Evolutionary conservation across 805 yeast species (phyloP), one percentile per base, ranked within the genome.

Genomic region (Candida lessepsii): DNA sequence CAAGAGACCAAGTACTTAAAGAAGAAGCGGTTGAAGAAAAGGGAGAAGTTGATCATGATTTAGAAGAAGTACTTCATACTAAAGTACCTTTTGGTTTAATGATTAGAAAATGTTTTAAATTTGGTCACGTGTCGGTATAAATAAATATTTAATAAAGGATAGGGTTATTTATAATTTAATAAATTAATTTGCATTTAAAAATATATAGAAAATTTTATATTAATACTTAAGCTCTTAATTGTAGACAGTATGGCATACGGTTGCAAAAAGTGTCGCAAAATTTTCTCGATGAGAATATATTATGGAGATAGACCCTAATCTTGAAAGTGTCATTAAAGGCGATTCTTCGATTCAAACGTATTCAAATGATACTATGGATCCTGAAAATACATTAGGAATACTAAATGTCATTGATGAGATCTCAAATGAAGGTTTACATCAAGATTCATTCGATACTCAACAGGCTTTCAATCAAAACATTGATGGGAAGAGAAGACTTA

Each of bases 1-100:
- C 76, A 11, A 64, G 86, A 48, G 78, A 76, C 47, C 25, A 15
- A 9, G 14, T 40, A 5, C 9, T 27, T 10, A 18, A 14, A 9
- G 23, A 10, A 19, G 20, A 35, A 14, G 10, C 3, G 15, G 13
- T 16, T 11, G 37, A 25, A 3, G 30, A 25, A 5, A 24, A 33
- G 15, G 30, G n/a, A n/a, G n/a, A 34, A 11, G 15, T 29, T 10
- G 46, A 42, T 23, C 37, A 24, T 31, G 42, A 39, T 18, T 35
- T 39, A 13, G 29, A 35, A 21, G 41, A 37, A 3, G 16, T 16
- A 14, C n/a, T 39, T 10, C n/a, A 20, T 5, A 27, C 39, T 8
- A 25, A 21, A 17, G 46, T 42, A 2, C 46, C 46, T 2, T 11
- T 39, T 7, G n/a, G 16, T 6, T 10, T 15, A 15, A 23, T 30